A percentile compares a stretch with the other conserved stretches of the same genome.
Conservation (phyloP, 208 protist genomes). For the Sergeia podlipaevii region DNA sequence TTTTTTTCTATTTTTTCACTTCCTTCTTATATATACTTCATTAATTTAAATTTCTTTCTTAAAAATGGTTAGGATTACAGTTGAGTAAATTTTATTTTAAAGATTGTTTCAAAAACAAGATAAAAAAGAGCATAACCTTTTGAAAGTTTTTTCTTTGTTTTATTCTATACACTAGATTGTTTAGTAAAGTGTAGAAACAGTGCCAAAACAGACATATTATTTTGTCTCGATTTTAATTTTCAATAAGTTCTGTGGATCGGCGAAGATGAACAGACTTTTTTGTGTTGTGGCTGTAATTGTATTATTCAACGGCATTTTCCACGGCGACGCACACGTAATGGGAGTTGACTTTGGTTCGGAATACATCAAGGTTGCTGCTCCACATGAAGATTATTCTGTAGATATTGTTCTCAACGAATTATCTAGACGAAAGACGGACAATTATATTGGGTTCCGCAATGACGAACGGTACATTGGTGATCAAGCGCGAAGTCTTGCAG, state of each 20-base stretch:
- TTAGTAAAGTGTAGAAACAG: too few species aligned
- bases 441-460: constrained; percentile 87
- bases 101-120: constrained; percentile 6
- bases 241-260: too few species aligned
- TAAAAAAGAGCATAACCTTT: constrained; percentile 5
- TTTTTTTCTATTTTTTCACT: constrained; percentile 18
- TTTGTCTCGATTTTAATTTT: too few species aligned
- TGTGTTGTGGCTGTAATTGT: not conserved
- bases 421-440: constrained; percentile 90
- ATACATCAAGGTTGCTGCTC: constrained; percentile 72
- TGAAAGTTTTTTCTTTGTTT: not conserved
- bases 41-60: constrained; percentile 16
- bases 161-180: too few species aligned
- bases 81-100: constrained; percentile 11
- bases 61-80: too few species aligned
- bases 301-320: not conserved
- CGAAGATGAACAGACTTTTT: too few species aligned
- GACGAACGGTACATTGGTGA: constrained; percentile 90
- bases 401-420: constrained; percentile 95
- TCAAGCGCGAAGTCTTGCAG: constrained; percentile 77
- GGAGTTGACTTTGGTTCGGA: constrained; percentile 90
- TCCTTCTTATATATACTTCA: constrained; percentile 12
- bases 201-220: too few species aligned
- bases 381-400: constrained; percentile 57
- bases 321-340: constrained; percentile 65